Base-by-base conservation (phyloP, 2,329 filamentous ascomycete species). In the Reticulascus tulasneorum region DNA sequence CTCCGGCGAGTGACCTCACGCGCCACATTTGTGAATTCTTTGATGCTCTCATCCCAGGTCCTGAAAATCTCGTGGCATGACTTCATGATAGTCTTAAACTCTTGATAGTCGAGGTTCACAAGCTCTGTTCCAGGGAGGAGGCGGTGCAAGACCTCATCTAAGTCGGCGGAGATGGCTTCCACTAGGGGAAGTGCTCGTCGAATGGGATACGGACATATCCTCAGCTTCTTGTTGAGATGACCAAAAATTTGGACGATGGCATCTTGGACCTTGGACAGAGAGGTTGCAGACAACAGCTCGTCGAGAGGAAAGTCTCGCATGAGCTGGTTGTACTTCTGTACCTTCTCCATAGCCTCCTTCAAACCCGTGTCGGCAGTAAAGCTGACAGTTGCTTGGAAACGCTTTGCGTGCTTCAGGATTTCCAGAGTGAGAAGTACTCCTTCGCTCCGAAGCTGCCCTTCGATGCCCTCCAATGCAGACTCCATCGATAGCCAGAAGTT, bases 401-500 rank as follows among this genome's bases (percentile, higher is more conserved):
- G 86, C 67, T 98, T 99, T 32, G 91, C 94, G 59, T 96, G 86
- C 62, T 94, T 91, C 45, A 99, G 73, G 43, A 98, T 91, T 51
- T 96, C 91, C 58, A 99, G 76, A 0, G 94, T 97, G 52, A 99
- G 66, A 49, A 80, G 74, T 15, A 98, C 91, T 19, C 93, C 93
- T 37, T 94, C 87, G 47, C 90, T 89, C 44, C 82, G 75, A 38
- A 98, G 75, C 60, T 97, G 91, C 25, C 75, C 78, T 59, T 96
- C 91, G 41, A 99, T 95, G 19, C 84, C 84, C 58, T 96, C 90
- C 46, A 99, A 65, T 5, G 90, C 87, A 12, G 84, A 85, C 62
- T 98, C 94, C 86, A 98, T 95, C 3, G 89, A 94, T 33, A 98
- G 63, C 93, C 93, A 99, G 56, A 98, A 98, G 61, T 96, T 96